Evolutionary conservation across 1,284 basidiomycete genomes (phyloP).

Genomic region (Mycosarcoma mackinlayi): DNA sequence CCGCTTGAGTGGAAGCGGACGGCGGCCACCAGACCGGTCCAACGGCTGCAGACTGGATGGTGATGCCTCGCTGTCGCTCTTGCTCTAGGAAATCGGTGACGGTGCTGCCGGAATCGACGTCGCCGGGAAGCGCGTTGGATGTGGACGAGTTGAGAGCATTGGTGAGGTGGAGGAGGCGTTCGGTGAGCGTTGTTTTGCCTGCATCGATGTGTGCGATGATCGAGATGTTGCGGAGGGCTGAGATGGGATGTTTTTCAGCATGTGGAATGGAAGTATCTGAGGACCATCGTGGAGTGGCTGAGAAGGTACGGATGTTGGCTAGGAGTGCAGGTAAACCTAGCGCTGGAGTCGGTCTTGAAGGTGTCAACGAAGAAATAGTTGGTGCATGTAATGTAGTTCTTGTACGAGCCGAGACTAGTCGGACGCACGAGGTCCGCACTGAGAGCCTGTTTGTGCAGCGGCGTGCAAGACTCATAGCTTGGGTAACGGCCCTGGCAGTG

Average conservation of each 20-base stretch:
- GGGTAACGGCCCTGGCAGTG: background rate
- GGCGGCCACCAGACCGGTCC: slow-evolving; percentile 79
- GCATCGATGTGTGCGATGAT: slow-evolving; percentile 73
- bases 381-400: too few species aligned
- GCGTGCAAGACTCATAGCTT: slow-evolving; percentile 14
- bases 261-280: slow-evolving; percentile 6
- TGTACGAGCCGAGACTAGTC: background rate
- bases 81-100: slow-evolving; percentile 90
- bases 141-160: too few species aligned
- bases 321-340: background rate
- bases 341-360: background rate
- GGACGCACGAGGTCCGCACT: background rate
- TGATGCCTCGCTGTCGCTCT: slow-evolving; percentile 87
- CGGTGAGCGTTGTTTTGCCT: slow-evolving; percentile 89
- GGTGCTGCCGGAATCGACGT: slow-evolving; percentile 88
- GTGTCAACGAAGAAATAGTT: too few species aligned
- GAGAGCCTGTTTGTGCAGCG: background rate
- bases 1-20: slow-evolving; percentile 71
- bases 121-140: slow-evolving; percentile 72
- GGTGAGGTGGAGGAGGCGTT: slow-evolving; percentile 83
- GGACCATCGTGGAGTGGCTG: background rate
- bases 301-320: slow-evolving; percentile 2
- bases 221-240: slow-evolving; percentile 53
- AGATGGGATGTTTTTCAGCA: slow-evolving; percentile 32
- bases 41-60: slow-evolving; percentile 89